Evolutionary conservation across 306 rosid genomes (phyloP).

Genomic region (Medicago ruthenica): DNA sequence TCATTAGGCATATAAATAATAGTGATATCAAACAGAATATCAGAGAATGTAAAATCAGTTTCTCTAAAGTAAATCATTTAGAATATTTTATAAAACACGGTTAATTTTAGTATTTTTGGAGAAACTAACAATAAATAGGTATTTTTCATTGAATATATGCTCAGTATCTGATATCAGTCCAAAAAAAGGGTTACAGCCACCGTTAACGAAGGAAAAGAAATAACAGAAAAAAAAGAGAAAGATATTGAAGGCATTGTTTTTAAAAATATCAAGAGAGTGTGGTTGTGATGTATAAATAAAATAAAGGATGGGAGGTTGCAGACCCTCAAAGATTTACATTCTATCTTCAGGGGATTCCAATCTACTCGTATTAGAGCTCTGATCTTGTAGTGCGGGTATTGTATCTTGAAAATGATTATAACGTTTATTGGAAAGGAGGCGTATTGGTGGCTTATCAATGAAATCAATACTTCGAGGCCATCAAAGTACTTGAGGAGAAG

Average conservation of each 20-base stretch:
- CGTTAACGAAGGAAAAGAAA: neutral
- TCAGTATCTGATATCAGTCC: neutral
- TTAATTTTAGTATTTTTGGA: neutral
- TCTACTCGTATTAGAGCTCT: neutral
- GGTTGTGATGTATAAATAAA: neutral
- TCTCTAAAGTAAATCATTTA: neutral
- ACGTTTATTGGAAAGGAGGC: neutral
- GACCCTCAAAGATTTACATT: neutral
- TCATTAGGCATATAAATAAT: conserved; percentile 5
- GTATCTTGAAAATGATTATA: neutral
- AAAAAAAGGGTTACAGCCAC: neutral
- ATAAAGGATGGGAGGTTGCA: neutral
- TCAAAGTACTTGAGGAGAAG: neutral
- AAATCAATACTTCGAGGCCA: neutral
- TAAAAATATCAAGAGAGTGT: neutral
- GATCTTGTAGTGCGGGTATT: neutral
- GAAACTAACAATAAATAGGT: neutral
- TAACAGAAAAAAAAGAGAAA: neutral
- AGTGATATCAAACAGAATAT: conserved; percentile 6
- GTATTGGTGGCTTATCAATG: neutral
- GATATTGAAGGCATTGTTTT: neutral
- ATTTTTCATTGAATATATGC: neutral
- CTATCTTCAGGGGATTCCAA: neutral
- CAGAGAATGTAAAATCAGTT: neutral
- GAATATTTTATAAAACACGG: neutral